Evolutionary conservation across 2,329 filamentous ascomycete species (phyloP).

Genomic region (Graphilbum sp.): DNA sequence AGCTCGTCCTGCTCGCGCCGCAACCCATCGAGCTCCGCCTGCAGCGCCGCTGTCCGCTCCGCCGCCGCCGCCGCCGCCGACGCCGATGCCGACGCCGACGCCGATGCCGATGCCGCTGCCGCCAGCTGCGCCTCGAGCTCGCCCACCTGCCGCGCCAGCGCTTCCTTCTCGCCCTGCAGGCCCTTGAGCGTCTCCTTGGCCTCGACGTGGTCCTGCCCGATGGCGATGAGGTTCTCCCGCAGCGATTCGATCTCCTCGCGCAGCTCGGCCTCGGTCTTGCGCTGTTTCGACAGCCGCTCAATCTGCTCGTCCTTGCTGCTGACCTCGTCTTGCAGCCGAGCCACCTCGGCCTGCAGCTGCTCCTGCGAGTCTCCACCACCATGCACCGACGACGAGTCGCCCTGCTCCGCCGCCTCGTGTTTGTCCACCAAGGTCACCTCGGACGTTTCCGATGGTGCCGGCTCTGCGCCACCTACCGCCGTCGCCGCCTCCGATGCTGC

Average conservation of each 20-base stretch:
- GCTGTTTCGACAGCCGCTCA: conserved; percentile 49
- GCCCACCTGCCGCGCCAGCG: conserved; percentile 45
- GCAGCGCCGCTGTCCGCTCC: conserved; percentile 33
- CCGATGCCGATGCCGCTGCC: conserved; percentile 11
- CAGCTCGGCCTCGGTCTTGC: conserved; percentile 62
- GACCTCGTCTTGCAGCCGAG: conserved; percentile 34
- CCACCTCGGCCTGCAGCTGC: conserved; percentile 30
- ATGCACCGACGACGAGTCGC: too few species aligned
- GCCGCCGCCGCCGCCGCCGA: conserved; percentile 6
- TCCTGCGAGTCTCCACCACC: neutral
- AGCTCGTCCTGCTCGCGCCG: conserved; percentile 47
- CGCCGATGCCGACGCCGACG: conserved; percentile 12
- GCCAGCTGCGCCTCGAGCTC: conserved; percentile 57
- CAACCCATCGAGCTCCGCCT: conserved; percentile 40
- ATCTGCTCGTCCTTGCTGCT: conserved; percentile 57
- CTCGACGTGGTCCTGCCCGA: conserved; percentile 72
- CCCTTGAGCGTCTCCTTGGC: conserved; percentile 63
- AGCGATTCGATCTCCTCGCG: conserved; percentile 75
- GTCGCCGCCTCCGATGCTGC: conserved; percentile 13
- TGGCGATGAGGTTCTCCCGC: conserved; percentile 59
- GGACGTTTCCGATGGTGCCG: conserved; percentile 13
- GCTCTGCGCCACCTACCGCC: conserved; percentile 16
- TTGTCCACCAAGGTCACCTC: conserved; percentile 11
- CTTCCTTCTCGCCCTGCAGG: conserved; percentile 51
- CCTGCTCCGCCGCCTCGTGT: conserved; percentile 12